phyloP scores from a whole-genome alignment of 306 rosid species.

The Cicer chorassanicum region DNA sequence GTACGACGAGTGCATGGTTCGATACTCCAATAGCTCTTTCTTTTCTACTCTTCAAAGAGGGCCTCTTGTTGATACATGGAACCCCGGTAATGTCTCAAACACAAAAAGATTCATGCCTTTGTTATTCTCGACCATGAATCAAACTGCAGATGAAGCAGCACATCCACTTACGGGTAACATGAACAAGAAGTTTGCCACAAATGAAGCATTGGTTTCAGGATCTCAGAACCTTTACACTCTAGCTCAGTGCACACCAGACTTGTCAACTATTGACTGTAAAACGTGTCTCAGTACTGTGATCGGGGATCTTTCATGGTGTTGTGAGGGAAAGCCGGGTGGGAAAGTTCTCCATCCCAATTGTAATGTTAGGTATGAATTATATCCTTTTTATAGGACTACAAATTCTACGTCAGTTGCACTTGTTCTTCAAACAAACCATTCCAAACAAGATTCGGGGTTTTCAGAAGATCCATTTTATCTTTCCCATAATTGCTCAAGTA shows the following conservation, averaged over 20 bases:
- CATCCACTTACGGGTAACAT: background rate
- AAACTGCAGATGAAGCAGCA: background rate
- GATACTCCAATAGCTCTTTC: background rate
- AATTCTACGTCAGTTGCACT: background rate
- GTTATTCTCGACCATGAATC: background rate
- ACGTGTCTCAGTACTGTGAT: background rate
- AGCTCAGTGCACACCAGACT: slow-evolving; percentile 4
- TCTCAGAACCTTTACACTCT: background rate
- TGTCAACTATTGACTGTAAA: background rate
- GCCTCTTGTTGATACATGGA: background rate
- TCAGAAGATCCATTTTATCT: slow-evolving; percentile 8
- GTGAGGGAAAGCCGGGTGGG: background rate
- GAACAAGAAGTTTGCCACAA: background rate
- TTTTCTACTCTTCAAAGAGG: accelerated
- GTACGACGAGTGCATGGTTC: background rate
- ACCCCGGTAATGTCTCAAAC: background rate
- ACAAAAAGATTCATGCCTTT: background rate
- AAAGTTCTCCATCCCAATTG: background rate
- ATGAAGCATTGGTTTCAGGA: background rate
- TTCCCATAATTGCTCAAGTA: background rate
- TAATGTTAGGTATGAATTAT: background rate
- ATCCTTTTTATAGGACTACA: background rate
- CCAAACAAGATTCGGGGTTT: background rate
- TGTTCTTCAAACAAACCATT: background rate
- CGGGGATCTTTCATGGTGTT: accelerated